Conservation (phyloP, 2,329 filamentous ascomycete species). For the Cladophialophora exuberans region DNA sequence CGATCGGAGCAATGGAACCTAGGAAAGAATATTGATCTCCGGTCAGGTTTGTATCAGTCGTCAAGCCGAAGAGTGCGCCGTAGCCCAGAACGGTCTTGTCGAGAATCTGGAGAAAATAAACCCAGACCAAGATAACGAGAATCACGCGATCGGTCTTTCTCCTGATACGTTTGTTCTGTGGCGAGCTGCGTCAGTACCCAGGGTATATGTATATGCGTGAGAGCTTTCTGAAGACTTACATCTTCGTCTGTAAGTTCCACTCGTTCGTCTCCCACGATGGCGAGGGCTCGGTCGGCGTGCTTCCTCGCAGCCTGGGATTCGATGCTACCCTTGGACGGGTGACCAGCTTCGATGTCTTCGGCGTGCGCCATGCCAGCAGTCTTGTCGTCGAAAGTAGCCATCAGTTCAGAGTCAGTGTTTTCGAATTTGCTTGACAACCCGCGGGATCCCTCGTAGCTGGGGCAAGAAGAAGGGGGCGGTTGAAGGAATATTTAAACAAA, state of each 20-base stretch:
- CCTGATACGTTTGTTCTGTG: slow-evolving; percentile 59
- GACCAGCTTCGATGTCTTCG: slow-evolving; percentile 27
- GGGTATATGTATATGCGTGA: too few species aligned
- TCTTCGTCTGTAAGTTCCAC: slow-evolving; percentile 44
- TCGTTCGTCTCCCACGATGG: slow-evolving; percentile 33
- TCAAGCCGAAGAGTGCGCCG: slow-evolving; percentile 60
- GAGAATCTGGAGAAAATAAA: slow-evolving; percentile 56
- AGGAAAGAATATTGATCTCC: slow-evolving; percentile 62
- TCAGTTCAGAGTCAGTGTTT: neutral
- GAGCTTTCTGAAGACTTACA: slow-evolving; percentile 25
- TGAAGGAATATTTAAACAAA: slow-evolving; percentile 10
- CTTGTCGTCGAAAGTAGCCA: slow-evolving; percentile 26
- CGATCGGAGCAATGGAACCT: slow-evolving; percentile 61
- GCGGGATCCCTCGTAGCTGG: neutral
- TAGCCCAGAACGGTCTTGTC: slow-evolving; percentile 63
- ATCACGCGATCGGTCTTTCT: slow-evolving; percentile 65
- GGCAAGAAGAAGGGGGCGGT: neutral
- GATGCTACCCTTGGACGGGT: slow-evolving; percentile 17
- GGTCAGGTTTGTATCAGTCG: slow-evolving; percentile 53
- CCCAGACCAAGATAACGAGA: slow-evolving; percentile 51
- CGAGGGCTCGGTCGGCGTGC: slow-evolving; percentile 33
- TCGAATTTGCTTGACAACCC: neutral
- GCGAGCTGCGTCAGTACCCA: too few species aligned
- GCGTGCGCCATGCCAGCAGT: slow-evolving; percentile 22
- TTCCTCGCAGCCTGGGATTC: slow-evolving; percentile 17